Conservation (phyloP, 1,139 yeast genomes). For the Yamadazyma triangularis region DNA sequence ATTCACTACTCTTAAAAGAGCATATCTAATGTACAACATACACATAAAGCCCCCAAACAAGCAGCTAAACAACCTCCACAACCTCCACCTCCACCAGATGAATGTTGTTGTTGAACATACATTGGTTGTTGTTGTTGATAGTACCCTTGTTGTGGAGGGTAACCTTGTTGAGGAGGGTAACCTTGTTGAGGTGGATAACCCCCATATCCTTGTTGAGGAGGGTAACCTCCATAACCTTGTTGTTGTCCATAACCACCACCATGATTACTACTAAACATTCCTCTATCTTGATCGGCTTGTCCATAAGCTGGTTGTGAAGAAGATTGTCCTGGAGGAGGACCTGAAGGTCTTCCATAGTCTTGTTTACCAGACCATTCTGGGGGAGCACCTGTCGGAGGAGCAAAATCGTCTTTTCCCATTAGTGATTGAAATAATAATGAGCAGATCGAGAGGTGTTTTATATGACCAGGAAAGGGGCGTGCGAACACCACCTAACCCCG, state of each 20-base stretch:
- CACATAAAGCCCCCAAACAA: constrained; percentile 68
- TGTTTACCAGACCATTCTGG: constrained; percentile 32
- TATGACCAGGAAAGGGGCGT: too few relatives aligned
- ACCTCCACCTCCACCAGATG: constrained; percentile 11
- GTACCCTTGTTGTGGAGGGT: too few relatives aligned
- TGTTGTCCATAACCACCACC: constrained; percentile 1
- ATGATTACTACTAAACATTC: constrained; percentile 16
- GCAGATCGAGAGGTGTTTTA: too few relatives aligned
- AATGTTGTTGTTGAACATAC: constrained; percentile 53
- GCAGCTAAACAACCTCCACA: constrained; percentile 53
- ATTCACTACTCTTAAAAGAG: too few relatives aligned
- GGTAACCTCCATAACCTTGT: constrained; percentile 10
- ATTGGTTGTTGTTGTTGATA: constrained; percentile 61
- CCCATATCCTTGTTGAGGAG: constrained; percentile 26
- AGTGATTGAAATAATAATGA: too few relatives aligned
- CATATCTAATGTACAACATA: constrained; percentile 71
- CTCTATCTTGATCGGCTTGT: constrained; percentile 27
- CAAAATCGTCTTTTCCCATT: constrained; percentile 20
- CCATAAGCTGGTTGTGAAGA: constrained; percentile 24
- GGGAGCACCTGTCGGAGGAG: constrained; percentile 46
- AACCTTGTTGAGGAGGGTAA: constrained; percentile 25
- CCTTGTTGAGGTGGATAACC: constrained; percentile 36
- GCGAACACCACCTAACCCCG: too few relatives aligned
- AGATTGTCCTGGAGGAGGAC: constrained; percentile 18
- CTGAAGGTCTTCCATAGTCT: constrained; percentile 21